These are phyloP conservation scores for Linnemannia hyalina DNA, from an alignment of 192 early-diverging fungal genomes.

Conservation along the genomic window DNA sequence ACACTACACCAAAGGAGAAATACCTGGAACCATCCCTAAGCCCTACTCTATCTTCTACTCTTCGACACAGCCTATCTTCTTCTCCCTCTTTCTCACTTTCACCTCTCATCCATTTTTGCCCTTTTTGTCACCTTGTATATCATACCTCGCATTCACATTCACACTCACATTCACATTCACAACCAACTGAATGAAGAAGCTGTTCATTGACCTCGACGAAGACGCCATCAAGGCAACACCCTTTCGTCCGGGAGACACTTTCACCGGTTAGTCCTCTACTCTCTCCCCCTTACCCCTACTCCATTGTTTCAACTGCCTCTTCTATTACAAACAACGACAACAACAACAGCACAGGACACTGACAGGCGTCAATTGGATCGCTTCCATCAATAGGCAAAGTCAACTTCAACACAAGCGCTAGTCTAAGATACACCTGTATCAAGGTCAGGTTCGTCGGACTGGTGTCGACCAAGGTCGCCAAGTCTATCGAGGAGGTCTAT, in stretches of 20 bases:
- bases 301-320: not conserved
- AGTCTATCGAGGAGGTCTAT: constrained; percentile 27
- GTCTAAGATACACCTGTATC: constrained; percentile 36
- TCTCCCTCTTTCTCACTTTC: not conserved
- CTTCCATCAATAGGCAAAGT: constrained; percentile 15
- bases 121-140: no score
- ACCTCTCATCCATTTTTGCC: no score
- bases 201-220: constrained; percentile 11
- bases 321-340: not conserved
- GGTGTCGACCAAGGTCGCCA: constrained; percentile 37
- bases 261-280: not conserved
- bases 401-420: constrained; percentile 16
- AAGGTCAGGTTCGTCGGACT: constrained; percentile 33
- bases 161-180: not conserved
- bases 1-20: not conserved
- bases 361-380: not conserved
- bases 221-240: constrained; percentile 5
- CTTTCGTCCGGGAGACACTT: not conserved
- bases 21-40: no score
- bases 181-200: constrained; percentile 27
- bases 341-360: not conserved
- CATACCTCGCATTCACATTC: not conserved
- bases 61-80: not conserved
- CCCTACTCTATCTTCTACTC: not conserved
- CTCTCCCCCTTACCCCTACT: no score